Evolutionary conservation across 192 early-diverging fungal genomes (phyloP).

Genomic region (Coemansia sp.): DNA sequence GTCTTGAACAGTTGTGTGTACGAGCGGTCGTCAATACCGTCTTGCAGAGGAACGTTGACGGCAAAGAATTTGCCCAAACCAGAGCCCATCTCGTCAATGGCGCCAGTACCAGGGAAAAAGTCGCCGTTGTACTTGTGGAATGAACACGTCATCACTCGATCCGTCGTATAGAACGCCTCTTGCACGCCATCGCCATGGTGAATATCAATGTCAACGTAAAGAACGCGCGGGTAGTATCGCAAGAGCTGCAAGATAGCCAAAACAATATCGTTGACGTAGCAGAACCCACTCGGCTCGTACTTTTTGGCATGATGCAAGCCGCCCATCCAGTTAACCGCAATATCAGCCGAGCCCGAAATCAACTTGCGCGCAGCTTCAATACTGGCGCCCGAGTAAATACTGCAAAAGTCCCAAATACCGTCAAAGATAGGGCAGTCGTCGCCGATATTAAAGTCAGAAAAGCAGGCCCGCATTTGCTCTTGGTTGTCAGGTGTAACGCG

Average conservation of each 20-base stretch:
- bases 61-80: constrained; percentile 89
- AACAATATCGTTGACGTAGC: constrained; percentile 96
- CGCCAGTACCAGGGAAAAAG: constrained; percentile 97
- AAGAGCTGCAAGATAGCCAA: constrained; percentile 77
- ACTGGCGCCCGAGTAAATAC: constrained; percentile 90
- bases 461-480: constrained; percentile 59
- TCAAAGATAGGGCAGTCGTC: constrained; percentile 99
- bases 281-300: constrained; percentile 89
- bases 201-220: constrained; percentile 93
- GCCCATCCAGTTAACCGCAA: constrained; percentile 93
- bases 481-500: constrained; percentile 78
- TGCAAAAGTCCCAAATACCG: constrained; percentile 95
- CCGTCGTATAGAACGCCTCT: constrained; percentile 91
- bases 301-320: constrained; percentile 86
- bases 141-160: constrained; percentile 94
- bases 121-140: constrained; percentile 95
- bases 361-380: constrained; percentile 90
- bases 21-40: constrained; percentile 93
- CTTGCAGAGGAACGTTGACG: constrained; percentile 92
- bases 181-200: constrained; percentile 96
- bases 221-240: constrained; percentile 79
- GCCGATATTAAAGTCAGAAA: constrained; percentile 84
- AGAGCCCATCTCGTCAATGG: constrained; percentile 85
- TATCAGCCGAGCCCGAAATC: constrained; percentile 78
- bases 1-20: constrained; percentile 65